phyloP scores from a whole-genome alignment of 257 asterid species.

The Handroanthus guayacan region DNA sequence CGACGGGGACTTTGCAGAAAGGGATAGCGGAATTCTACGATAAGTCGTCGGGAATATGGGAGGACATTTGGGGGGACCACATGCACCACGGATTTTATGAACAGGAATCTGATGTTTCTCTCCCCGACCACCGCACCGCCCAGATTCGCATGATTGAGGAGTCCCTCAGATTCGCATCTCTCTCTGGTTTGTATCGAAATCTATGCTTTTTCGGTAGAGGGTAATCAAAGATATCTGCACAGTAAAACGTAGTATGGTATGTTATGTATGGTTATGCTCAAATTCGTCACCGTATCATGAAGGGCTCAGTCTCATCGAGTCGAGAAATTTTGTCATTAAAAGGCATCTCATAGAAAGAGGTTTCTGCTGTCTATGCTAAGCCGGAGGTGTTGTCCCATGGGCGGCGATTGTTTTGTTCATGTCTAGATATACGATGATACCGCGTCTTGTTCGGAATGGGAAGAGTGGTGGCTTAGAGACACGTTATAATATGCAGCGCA shows the following conservation, averaged over 20 bases:
- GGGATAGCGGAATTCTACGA: constrained; percentile 98
- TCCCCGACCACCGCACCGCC: constrained; percentile 82
- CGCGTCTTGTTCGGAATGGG: too few species aligned
- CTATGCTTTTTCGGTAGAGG: background rate
- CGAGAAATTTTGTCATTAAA: too few species aligned
- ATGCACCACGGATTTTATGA: constrained; percentile 97
- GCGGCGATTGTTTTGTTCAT: too few species aligned
- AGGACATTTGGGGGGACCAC: constrained; percentile 97
- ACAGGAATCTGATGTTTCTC: constrained; percentile 55
- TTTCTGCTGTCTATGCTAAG: too few species aligned
- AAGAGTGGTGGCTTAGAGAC: too few species aligned
- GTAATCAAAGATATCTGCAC: background rate
- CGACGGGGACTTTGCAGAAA: constrained; percentile 56
- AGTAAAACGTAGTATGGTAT: background rate
- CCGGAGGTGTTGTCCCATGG: too few species aligned
- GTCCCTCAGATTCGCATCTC: constrained; percentile 74
- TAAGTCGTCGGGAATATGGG: constrained; percentile 90
- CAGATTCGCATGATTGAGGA: constrained; percentile 98
- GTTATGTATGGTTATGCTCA: too few species aligned
- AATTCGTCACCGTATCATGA: too few species aligned
- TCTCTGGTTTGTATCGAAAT: constrained; percentile 55
- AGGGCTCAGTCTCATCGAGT: too few species aligned
- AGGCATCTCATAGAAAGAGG: too few species aligned
- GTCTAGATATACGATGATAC: too few species aligned
- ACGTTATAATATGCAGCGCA: too few species aligned